Base-by-base conservation (phyloP, 768 basidiomycete genomes). In the Russula sp. region DNA sequence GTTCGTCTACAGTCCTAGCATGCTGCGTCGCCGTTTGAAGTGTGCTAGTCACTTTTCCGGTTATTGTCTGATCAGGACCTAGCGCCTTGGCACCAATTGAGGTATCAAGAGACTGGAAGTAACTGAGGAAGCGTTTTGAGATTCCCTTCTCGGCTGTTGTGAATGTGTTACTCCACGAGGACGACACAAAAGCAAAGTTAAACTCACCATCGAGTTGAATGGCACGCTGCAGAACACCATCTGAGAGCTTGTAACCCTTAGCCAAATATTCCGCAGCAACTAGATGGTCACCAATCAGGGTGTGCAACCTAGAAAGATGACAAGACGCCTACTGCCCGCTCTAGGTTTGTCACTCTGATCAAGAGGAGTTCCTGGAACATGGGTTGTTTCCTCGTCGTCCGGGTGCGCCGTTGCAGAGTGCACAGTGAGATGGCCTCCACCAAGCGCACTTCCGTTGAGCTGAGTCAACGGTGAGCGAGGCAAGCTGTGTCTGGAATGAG, bases 231-330 rank as follows among this genome's bases (percentile, higher is more conserved):
- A 98, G 78, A 67, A 94, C 81, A 51, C 78, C 70, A 70, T 98
- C 95, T 18, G 85, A 84, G 32, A 98, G 80, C 54, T 70, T 69
- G 75, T 98, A 98, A 1, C 96, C 97, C 69, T 83, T 85, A 1
- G 96, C 93, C 48, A 99, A 82, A 73, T 95, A 93, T 73, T 98
- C 96, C 34, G 96, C 95, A 32, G 90, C 88, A 69, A 97, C 92
- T 84, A 70, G 63, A 60, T 64, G 34, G 7, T 8, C 3, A 45
- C 5, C 16, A 42, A 39, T 29, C 43, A 36, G 58, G 59, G 60
- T 18, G 45, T 29, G 34, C 29, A 35, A 35, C 13, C 25, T 11
- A 46, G 16, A 16, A 18, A 22, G 16, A 34, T 10, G 48, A 38
- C 41, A 41, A 20, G 18, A 1, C 7, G 75, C 85, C 68, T 67